Evolutionary conservation across 2,329 filamentous ascomycete species (phyloP).

Genomic region (Ampelomyces quisqualis): DNA sequence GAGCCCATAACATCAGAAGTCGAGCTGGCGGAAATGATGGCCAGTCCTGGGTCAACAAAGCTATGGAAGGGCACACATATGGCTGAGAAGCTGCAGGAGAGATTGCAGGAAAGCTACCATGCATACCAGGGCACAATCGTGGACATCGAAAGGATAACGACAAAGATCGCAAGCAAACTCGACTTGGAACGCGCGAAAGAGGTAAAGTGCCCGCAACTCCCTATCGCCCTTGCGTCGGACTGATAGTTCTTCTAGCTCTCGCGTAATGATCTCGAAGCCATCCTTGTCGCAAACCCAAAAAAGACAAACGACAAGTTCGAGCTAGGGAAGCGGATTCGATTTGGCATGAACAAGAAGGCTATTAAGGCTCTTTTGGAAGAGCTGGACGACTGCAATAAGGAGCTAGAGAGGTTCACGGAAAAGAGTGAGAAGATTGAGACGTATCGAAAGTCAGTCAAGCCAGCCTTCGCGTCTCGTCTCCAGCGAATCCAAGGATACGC

Average conservation of each 20-base stretch:
- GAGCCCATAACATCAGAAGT: constrained; percentile 41
- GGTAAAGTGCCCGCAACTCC: constrained; percentile 13
- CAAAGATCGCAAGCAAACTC: constrained; percentile 40
- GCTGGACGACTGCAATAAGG: constrained; percentile 43
- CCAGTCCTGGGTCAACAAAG: constrained; percentile 28
- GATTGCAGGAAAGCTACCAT: constrained; percentile 37
- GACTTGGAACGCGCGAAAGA: constrained; percentile 39
- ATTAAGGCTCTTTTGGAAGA: constrained; percentile 41
- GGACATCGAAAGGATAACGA: constrained; percentile 41
- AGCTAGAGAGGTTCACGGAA: constrained; percentile 43
- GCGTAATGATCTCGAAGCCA: constrained; percentile 40
- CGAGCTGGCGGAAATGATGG: constrained; percentile 40
- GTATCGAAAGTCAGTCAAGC: constrained; percentile 36
- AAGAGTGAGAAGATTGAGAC: constrained; percentile 43
- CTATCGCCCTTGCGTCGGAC: constrained; percentile 14
- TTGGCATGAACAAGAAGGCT: constrained; percentile 42
- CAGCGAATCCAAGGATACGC: constrained; percentile 41
- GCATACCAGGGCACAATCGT: constrained; percentile 40
- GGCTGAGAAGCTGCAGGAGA: constrained; percentile 32
- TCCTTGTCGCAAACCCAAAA: constrained; percentile 37
- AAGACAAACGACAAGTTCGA: constrained; percentile 38
- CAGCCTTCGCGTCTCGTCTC: constrained; percentile 35
- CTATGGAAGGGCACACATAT: constrained; percentile 39
- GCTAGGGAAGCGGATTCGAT: constrained; percentile 38
- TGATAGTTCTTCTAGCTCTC: constrained; percentile 30